Conservation (phyloP, 2,329 filamentous ascomycete genomes). For the Coccinonectria pachysandricola region DNA sequence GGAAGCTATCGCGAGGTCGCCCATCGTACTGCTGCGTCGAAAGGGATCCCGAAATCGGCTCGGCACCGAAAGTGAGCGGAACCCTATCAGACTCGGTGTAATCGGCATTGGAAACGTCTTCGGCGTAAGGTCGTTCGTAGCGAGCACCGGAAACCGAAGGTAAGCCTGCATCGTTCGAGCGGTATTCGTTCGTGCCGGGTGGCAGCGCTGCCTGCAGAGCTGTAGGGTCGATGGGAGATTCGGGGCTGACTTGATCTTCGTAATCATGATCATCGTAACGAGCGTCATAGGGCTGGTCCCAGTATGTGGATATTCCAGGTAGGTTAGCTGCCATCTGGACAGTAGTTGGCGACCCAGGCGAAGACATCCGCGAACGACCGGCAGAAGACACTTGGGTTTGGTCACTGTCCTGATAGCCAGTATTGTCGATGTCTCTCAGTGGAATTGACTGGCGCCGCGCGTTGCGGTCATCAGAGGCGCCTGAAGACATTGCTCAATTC, state of each 20-base stretch:
- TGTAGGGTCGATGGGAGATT: conserved; percentile 43
- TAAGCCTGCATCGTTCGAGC: too few relatives aligned
- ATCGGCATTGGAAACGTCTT: conserved; percentile 22
- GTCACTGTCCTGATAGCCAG: conserved; percentile 8
- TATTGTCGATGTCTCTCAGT: conserved; percentile 47
- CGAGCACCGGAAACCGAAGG: conserved; percentile 40
- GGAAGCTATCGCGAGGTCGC: conserved; percentile 43
- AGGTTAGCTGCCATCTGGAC: conserved; percentile 23
- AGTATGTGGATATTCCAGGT: conserved; percentile 40
- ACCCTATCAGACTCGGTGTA: conserved; percentile 48
- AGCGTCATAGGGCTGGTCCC: conserved; percentile 37
- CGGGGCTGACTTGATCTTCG: conserved; percentile 26
- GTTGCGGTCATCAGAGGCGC: conserved; percentile 16
- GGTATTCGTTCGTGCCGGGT: conserved; percentile 43
- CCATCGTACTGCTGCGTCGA: conserved; percentile 29
- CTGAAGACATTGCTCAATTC: conserved; percentile 21
- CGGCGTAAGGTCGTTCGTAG: conserved; percentile 24
- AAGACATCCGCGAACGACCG: conserved; percentile 4
- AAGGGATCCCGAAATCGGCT: conserved; percentile 44
- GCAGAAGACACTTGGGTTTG: conserved; percentile 5
- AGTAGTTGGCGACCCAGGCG: conserved; percentile 4
- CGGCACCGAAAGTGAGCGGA: conserved; percentile 45
- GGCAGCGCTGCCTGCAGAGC: conserved; percentile 46
- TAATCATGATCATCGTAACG: conserved; percentile 11
- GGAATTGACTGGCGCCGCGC: conserved; percentile 49